Percentiles rank a stretch among this genome's conserved stretches.
Conservation (phyloP, 352 stramenopile genomes). For the Phytophthora melonis region DNA sequence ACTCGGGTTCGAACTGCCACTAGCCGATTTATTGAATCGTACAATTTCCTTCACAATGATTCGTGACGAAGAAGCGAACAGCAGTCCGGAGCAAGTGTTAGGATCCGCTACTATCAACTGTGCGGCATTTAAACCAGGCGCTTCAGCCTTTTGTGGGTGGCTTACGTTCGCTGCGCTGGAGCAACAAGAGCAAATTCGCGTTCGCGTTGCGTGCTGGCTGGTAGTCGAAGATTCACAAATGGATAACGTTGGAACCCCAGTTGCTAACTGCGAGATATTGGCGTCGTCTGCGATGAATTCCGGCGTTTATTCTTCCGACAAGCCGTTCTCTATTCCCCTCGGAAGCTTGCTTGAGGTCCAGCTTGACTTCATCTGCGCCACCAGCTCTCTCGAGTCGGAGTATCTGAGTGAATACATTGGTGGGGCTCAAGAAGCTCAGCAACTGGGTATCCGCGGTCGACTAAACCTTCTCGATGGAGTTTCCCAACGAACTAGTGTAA, state of each 20-base stretch:
- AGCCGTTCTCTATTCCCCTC: conserved; percentile 12
- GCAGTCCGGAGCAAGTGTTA: not conserved
- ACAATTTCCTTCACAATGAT: not conserved
- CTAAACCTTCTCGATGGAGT: conserved; percentile 14
- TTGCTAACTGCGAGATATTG: not conserved
- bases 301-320: not conserved
- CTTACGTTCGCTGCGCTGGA: not conserved
- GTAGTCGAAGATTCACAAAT: not conserved
- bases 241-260: not conserved
- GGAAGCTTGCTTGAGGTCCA: conserved; percentile 33
- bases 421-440: not conserved
- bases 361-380: conserved; percentile 20
- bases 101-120: not conserved
- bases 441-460: conserved; percentile 8
- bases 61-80: not conserved
- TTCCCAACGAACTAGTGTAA: conserved; percentile 17
- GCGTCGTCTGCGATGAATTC: not conserved
- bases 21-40: not conserved
- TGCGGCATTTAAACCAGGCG: not conserved
- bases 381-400: not conserved
- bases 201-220: not conserved
- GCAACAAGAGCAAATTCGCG: not conserved
- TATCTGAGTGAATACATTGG: conserved; percentile 5
- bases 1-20: not conserved
- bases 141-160: not conserved